Base-by-base conservation (phyloP, 2,329 filamentous ascomycete species). In the Coniochaeta ligniaria region DNA sequence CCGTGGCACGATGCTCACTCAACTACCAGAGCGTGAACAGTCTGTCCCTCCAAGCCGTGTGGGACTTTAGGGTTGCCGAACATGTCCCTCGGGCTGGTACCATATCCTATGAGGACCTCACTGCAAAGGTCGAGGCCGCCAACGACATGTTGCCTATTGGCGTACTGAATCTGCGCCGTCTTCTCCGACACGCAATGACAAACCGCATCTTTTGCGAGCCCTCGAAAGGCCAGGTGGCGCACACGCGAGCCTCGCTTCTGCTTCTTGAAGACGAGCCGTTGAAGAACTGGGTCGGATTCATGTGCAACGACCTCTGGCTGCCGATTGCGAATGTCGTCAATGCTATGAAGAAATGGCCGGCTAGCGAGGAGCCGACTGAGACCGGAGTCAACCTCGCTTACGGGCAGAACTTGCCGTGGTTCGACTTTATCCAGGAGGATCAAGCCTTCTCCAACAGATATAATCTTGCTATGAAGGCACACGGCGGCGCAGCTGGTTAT, bases 121-220 rank as follows among this genome's bases (percentile, higher is more conserved):
- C 67, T 1, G 59, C 59, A 14, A 63, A 66, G 36, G 63, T 70
- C 7, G 60, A 58, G 16, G 60, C 55, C 36, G 36, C 47, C 24
- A 52, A 52, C 24, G 47, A 31, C 26, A 31, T 31, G 24, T 58
- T 62, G 9, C 52, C 47, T 22, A 61, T 66, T 35, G 60, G 66
- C 6, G 59, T 66, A 2, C 62, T 62, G 14, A 67, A 71, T 60
- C 65, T 73, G 12, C 67, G 70, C 6, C 75, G 76, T 24, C 62
- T 79, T 0, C 75, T 52, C 24, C 47, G 76, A 14, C 70, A 74
- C 36, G 73, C 74, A 33, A 74, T 76, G 61, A 69, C 71, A 0
- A 74, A 75, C 61, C 70, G 71, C 52, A 64, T 78, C 24, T 79
- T 80, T 60, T 60, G 62, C 26, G 78, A 79, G 64, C 75, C 74